Evolutionary conservation across 768 basidiomycete genomes (phyloP), one percentile per base, ranked within the genome.

Genomic region (Lentinus tigrinus): DNA sequence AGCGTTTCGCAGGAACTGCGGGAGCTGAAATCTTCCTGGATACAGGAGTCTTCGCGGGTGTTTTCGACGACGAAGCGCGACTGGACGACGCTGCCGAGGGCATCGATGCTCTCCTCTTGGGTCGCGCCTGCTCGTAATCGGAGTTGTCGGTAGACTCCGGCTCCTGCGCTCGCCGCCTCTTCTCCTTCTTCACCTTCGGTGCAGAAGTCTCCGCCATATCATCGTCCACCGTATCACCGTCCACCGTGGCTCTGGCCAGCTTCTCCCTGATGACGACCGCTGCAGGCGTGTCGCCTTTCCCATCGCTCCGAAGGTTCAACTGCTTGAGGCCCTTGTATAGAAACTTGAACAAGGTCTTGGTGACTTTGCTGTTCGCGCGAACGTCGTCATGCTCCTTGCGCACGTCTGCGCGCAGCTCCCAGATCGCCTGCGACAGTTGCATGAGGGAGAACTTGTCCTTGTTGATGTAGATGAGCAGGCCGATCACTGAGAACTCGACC

Each of bases 401-500:
- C n/a, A 89, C 83, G 26, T 79, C 69, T 3, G 63, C 65, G 27
- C 91, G 75, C 83, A 93, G 82, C n/a, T 69, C 70, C 14, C 68
- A 68, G 6, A 88, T 76, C 0, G 75, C 77, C 10, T 61, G 56
- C 1, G 79, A 76, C 39, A 89, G 65, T 66, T 78, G 76, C 0
- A 57, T 62, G 56, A 73, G 37, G 2, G 73, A 66, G 52, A 79
- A 63, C 5, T 43, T 63, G 7, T 74, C 70, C 64, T 77, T 81
- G 50, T 78, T 74, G 27, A 76, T 67, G 8, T 74, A 76, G n/a
- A 89, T 78, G 31, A 90, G 70, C 2, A 87, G 64, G 23, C 76
- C 79, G 38, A 82, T 80, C 67, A 81, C 75, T 39, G 86, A 78
- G 63, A 89, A 85, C 69, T 90, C 90, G 47, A 89, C 74, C 0